Percentiles rank a stretch among this genome's conserved stretches.
Conservation (phyloP, 2,329 filamentous ascomycete species). For the Aspergillus chevalieri region DNA sequence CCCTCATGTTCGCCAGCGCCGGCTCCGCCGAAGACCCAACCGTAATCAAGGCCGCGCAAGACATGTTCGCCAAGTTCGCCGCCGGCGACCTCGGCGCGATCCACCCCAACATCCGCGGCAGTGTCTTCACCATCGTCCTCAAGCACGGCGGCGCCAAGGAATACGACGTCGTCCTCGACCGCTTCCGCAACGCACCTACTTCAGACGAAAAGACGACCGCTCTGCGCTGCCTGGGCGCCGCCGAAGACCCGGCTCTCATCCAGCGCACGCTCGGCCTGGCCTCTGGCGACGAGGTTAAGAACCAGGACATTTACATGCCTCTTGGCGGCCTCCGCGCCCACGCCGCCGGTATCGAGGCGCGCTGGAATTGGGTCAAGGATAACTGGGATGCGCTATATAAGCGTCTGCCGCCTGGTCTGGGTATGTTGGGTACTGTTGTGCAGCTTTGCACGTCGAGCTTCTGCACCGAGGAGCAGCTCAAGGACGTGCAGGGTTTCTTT, state of each 20-base stretch:
- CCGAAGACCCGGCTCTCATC: slow-evolving; percentile 72
- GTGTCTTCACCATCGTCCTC: slow-evolving; percentile 78
- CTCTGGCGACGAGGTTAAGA: slow-evolving; percentile 76
- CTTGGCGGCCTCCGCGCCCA: slow-evolving; percentile 72
- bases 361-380: slow-evolving; percentile 76
- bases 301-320: slow-evolving; percentile 89
- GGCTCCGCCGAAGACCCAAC: slow-evolving; percentile 73
- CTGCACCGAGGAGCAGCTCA: slow-evolving; percentile 67
- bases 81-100: slow-evolving; percentile 73
- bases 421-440: slow-evolving; percentile 80
- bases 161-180: slow-evolving; percentile 70
- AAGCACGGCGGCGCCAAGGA: slow-evolving; percentile 80
- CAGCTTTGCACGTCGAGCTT: slow-evolving; percentile 77
- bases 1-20: slow-evolving; percentile 77
- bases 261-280: slow-evolving; percentile 71
- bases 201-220: slow-evolving; percentile 89
- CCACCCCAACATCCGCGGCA: slow-evolving; percentile 83
- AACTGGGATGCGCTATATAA: slow-evolving; percentile 83
- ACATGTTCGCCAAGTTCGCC: slow-evolving; percentile 84
- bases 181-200: slow-evolving; percentile 68
- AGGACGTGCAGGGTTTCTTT: slow-evolving; percentile 76
- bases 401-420: slow-evolving; percentile 76
- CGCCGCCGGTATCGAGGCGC: slow-evolving; percentile 67
- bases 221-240: slow-evolving; percentile 73
- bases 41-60: slow-evolving; percentile 72